A percentile compares a stretch with the other conserved stretches of the same genome.
phyloP scores from a whole-genome alignment of 2,329 filamentous ascomycete species.

The Fusarium irregulare region DNA sequence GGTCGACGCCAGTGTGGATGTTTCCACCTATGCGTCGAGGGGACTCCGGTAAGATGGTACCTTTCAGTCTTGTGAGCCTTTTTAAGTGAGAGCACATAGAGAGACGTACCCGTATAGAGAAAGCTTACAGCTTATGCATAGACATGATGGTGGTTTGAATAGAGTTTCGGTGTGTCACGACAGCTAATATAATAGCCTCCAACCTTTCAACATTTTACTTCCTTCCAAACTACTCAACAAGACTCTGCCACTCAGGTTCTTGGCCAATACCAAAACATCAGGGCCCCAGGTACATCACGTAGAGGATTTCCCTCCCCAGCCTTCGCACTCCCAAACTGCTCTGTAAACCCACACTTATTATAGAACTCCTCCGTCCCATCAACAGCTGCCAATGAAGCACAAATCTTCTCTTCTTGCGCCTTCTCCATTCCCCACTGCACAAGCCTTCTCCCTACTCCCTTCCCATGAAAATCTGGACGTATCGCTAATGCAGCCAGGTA shows the following conservation, averaged over 20 bases:
- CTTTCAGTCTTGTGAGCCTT: neutral
- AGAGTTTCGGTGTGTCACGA: neutral
- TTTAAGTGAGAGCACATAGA: neutral
- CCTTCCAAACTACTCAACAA: accelerated
- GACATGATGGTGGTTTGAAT: accelerated
- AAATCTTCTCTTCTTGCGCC: conserved; percentile 52
- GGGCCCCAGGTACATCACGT: conserved; percentile 10
- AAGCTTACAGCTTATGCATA: neutral
- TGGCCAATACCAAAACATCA: conserved; percentile 41
- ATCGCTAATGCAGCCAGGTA: conserved; percentile 54
- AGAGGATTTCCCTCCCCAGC: conserved; percentile 31
- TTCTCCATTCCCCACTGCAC: conserved; percentile 56
- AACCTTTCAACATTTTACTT: too few species aligned
- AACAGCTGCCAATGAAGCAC: conserved; percentile 54
- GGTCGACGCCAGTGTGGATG: neutral
- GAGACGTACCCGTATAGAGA: too few species aligned
- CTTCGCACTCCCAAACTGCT: conserved; percentile 25
- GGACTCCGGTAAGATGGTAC: neutral
- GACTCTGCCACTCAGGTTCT: neutral
- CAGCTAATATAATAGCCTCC: accelerated
- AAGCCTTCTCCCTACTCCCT: conserved; percentile 52
- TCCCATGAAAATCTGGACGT: conserved; percentile 54
- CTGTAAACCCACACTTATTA: conserved; percentile 33
- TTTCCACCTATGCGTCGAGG: neutral
- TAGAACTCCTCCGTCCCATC: conserved; percentile 55